Percentiles rank a stretch among this genome's conserved stretches.
phyloP scores from a whole-genome alignment of 2,329 filamentous ascomycete genomes.

The Colletotrichum sp. region DNA sequence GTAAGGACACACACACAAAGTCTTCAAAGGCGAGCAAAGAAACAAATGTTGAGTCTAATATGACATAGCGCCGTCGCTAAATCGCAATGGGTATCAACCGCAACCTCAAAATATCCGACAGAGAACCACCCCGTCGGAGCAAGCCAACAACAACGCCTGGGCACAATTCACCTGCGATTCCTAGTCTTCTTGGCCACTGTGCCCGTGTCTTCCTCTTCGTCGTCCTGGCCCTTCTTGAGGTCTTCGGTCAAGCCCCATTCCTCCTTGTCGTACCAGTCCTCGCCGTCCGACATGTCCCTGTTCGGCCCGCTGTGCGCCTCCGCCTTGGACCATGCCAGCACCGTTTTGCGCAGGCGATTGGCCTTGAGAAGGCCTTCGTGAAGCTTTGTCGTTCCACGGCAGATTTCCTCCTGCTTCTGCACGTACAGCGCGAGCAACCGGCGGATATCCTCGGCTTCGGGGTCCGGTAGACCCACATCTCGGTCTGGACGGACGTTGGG shows the following conservation, averaged over 20 bases:
- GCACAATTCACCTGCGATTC: constrained; percentile 48
- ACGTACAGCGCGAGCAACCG: constrained; percentile 77
- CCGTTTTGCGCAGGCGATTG: constrained; percentile 72
- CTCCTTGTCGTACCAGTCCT: constrained; percentile 87
- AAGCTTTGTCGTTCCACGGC: constrained; percentile 71
- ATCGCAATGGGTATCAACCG: constrained; percentile 20
- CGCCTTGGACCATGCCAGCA: constrained; percentile 78
- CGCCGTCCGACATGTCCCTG: constrained; percentile 82
- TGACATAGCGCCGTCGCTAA: background rate
- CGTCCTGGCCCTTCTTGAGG: constrained; percentile 81
- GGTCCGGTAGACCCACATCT: constrained; percentile 72
- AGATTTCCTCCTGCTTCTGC: constrained; percentile 86
- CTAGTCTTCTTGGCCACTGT: constrained; percentile 64
- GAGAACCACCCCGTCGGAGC: background rate
- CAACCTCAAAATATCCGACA: constrained; percentile 1
- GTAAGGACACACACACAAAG: background rate
- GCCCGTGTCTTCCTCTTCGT: constrained; percentile 77
- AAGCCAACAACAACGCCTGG: background rate
- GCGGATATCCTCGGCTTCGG: constrained; percentile 80
- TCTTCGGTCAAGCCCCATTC: constrained; percentile 79
- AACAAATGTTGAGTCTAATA: background rate
- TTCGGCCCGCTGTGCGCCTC: constrained; percentile 73
- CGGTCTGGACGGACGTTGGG: constrained; percentile 66
- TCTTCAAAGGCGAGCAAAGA: background rate
- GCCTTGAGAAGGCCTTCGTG: constrained; percentile 75